Percentiles rank a stretch among this genome's conserved stretches.
Evolutionary conservation across 257 asterid genomes (phyloP).

Genomic region (Thymus mandschuricus): DNA sequence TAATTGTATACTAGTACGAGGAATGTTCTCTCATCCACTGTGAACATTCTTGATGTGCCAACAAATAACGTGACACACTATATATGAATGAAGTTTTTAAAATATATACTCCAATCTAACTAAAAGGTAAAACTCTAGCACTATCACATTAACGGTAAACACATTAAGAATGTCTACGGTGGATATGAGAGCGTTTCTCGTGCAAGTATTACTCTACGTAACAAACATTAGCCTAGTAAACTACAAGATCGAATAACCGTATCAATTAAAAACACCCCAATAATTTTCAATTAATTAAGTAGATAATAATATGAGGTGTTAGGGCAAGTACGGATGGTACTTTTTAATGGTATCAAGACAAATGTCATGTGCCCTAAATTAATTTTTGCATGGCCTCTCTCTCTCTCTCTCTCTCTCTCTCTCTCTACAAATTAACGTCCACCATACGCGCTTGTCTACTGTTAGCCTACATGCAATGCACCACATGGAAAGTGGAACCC

Average conservation of each 20-base stretch:
- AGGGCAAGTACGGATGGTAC: constrained; percentile 36
- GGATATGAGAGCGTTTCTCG: no score
- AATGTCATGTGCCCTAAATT: constrained; percentile 34
- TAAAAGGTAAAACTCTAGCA: no score
- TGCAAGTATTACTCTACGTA: not conserved
- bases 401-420: not conserved
- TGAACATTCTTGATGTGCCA: no score
- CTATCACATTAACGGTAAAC: no score
- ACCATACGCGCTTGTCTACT: constrained; percentile 31
- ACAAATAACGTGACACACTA: no score
- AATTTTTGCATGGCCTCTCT: constrained; percentile 28
- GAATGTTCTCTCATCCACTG: no score
- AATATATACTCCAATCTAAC: no score
- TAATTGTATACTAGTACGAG: no score
- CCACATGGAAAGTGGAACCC: constrained; percentile 24
- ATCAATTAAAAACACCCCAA: not conserved
- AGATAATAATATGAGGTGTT: constrained; percentile 21
- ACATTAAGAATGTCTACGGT: no score
- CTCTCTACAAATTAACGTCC: not conserved
- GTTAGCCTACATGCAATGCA: constrained; percentile 14
- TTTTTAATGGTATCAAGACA: constrained; percentile 27
- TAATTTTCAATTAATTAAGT: not conserved
- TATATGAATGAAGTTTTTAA: no score
- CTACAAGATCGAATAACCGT: not conserved
- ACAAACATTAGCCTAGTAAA: constrained; percentile 15